Conservation (phyloP, 2,329 filamentous ascomycete genomes). For the Clonostachys chloroleuca region DNA sequence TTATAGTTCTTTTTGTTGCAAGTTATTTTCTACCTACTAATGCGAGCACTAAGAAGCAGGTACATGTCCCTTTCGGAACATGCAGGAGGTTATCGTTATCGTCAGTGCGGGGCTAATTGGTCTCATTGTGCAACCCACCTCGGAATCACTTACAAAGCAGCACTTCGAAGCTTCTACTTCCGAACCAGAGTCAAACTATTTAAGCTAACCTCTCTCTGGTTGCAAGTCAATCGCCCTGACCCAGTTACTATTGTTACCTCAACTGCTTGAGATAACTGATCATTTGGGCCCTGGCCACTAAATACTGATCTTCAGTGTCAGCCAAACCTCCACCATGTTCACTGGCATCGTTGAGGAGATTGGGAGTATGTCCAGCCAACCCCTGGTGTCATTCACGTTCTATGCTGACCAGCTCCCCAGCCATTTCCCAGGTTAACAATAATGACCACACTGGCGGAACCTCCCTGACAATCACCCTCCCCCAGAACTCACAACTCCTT, state of each 20-base stretch:
- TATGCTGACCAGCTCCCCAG: conserved; percentile 37
- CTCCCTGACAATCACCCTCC: conserved; percentile 78
- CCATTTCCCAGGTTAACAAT: conserved; percentile 74
- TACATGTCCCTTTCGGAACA: too few species aligned
- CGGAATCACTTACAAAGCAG: not conserved
- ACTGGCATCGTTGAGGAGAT: conserved; percentile 92
- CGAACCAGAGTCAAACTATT: not conserved
- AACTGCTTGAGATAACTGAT: too few species aligned
- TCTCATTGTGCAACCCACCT: too few species aligned
- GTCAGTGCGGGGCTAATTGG: too few species aligned
- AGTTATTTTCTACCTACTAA: too few species aligned
- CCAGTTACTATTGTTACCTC: too few species aligned
- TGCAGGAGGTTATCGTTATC: not conserved
- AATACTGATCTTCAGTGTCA: too few species aligned
- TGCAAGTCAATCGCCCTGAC: too few species aligned
- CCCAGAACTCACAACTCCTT: conserved; percentile 66
- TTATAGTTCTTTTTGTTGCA: too few species aligned
- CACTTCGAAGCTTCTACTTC: conserved; percentile 1
- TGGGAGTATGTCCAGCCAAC: conserved; percentile 65
- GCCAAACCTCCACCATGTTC: conserved; percentile 62
- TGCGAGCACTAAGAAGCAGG: too few species aligned
- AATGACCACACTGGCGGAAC: conserved; percentile 84
- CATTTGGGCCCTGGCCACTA: too few species aligned
- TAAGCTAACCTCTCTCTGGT: not conserved
- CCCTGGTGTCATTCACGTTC: not conserved